Percentiles rank a stretch among this genome's conserved stretches.
phyloP scores from a whole-genome alignment of 345 rosid genomes.

The Boechera divaricarpa region DNA sequence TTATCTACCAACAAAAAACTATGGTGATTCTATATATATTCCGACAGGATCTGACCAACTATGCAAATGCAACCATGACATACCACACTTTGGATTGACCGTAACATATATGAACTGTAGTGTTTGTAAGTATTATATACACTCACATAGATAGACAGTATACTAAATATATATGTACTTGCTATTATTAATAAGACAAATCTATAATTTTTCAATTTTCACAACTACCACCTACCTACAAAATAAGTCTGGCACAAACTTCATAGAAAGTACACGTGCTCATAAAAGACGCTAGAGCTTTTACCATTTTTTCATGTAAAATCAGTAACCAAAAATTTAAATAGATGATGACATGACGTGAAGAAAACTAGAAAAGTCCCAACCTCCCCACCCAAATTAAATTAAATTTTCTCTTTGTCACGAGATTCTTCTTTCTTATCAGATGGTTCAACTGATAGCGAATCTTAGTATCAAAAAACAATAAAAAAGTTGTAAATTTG shows the following conservation, averaged over 20 bases:
- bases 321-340: slow-evolving; percentile 9
- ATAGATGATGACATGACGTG: slow-evolving; percentile 36
- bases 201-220: slow-evolving; percentile 9
- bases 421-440: slow-evolving; percentile 13
- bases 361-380: slow-evolving; percentile 31
- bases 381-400: slow-evolving; percentile 14
- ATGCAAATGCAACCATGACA: slow-evolving; percentile 22
- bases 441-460: slow-evolving; percentile 1
- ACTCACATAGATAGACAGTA: not conserved
- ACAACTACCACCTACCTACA: slow-evolving; percentile 33
- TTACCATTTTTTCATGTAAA: slow-evolving; percentile 13
- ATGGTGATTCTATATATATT: slow-evolving; percentile 2
- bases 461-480: not conserved
- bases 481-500: not conserved
- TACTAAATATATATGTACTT: not conserved
- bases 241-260: slow-evolving; percentile 33
- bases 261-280: slow-evolving; percentile 6
- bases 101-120: slow-evolving; percentile 1
- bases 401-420: slow-evolving; percentile 4
- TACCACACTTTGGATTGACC: slow-evolving; percentile 19
- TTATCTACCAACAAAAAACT: not conserved
- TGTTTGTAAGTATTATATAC: not conserved
- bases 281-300: slow-evolving; percentile 24
- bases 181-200: slow-evolving; percentile 11
- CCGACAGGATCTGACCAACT: slow-evolving; percentile 17